Conservation (phyloP, 768 basidiomycete species). For the Lentinus tigrinus region DNA sequence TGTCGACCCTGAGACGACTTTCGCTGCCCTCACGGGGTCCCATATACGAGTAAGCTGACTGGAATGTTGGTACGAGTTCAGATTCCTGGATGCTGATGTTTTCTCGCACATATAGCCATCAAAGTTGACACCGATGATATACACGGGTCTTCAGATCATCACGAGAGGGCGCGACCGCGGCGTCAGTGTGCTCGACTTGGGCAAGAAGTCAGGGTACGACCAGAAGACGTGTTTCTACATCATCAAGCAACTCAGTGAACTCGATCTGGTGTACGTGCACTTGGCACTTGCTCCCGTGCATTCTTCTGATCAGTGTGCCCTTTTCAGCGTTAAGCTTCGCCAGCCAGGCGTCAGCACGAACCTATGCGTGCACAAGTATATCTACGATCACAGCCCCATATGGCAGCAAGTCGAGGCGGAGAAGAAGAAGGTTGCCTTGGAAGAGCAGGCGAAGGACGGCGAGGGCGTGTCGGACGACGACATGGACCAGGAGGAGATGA, state of each 20-base stretch:
- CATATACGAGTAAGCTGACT: slow-evolving; percentile 65
- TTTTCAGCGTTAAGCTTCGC: slow-evolving; percentile 66
- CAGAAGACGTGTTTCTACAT: slow-evolving; percentile 91
- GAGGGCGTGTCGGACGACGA: slow-evolving; percentile 26
- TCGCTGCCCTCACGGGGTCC: slow-evolving; percentile 80
- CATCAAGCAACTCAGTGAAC: slow-evolving; percentile 68
- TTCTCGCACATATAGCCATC: slow-evolving; percentile 48
- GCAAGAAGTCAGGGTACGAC: slow-evolving; percentile 77
- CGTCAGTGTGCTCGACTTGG: slow-evolving; percentile 75
- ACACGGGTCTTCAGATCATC: slow-evolving; percentile 79
- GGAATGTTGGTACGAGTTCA: slow-evolving; percentile 4
- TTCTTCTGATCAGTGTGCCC: not conserved
- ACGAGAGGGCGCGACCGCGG: slow-evolving; percentile 79
- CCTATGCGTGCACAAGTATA: slow-evolving; percentile 80
- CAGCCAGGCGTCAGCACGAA: slow-evolving; percentile 76
- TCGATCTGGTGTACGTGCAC: slow-evolving; percentile 66
- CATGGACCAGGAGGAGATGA: slow-evolving; percentile 17
- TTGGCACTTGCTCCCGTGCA: not conserved
- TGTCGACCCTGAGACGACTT: slow-evolving; percentile 70
- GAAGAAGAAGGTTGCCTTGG: slow-evolving; percentile 46
- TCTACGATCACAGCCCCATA: slow-evolving; percentile 70
- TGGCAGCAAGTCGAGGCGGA: slow-evolving; percentile 79
- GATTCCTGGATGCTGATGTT: not conserved
- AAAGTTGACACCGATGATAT: slow-evolving; percentile 83
- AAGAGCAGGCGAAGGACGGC: slow-evolving; percentile 36